These are phyloP conservation scores for Eremothecium sinecaudum DNA, from an alignment of 1,139 yeast genomes.

Conservation along the genomic window DNA sequence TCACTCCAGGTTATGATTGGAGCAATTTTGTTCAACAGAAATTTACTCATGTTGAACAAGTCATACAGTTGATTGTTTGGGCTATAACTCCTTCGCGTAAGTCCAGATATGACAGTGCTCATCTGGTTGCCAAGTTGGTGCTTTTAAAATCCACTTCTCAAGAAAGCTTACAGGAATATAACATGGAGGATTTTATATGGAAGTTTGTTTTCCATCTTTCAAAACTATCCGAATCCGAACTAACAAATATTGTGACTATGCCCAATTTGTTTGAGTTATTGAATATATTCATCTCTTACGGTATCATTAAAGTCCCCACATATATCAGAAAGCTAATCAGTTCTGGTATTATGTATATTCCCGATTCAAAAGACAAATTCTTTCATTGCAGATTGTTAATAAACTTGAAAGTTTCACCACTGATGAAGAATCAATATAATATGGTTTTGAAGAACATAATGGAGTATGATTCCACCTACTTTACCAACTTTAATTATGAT, in stretches of 20 bases:
- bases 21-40: constrained; percentile 25
- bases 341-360: constrained; percentile 62
- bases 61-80: constrained; percentile 28
- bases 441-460: constrained; percentile 34
- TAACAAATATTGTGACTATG: constrained; percentile 12
- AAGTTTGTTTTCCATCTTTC: constrained; percentile 27
- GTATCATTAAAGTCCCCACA: constrained; percentile 43
- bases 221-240: constrained; percentile 16
- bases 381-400: constrained; percentile 31
- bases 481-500: constrained; percentile 23
- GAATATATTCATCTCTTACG: constrained; percentile 27
- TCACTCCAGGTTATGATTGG: constrained; percentile 28
- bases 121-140: constrained; percentile 25
- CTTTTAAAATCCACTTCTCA: constrained; percentile 25
- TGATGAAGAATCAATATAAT: constrained; percentile 32
- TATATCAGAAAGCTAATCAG: constrained; percentile 73
- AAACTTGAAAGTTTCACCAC: constrained; percentile 31
- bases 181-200: constrained; percentile 29
- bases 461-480: constrained; percentile 25
- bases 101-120: constrained; percentile 27
- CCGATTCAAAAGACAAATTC: constrained; percentile 29
- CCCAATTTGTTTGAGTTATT: constrained; percentile 19
- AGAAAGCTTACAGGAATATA: constrained; percentile 26
- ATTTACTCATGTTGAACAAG: constrained; percentile 17
- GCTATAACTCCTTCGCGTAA: constrained; percentile 27